Percentiles rank a stretch among this genome's conserved stretches.
Conservation (phyloP, 2,329 filamentous ascomycete species). For the Fusarium sp. region DNA sequence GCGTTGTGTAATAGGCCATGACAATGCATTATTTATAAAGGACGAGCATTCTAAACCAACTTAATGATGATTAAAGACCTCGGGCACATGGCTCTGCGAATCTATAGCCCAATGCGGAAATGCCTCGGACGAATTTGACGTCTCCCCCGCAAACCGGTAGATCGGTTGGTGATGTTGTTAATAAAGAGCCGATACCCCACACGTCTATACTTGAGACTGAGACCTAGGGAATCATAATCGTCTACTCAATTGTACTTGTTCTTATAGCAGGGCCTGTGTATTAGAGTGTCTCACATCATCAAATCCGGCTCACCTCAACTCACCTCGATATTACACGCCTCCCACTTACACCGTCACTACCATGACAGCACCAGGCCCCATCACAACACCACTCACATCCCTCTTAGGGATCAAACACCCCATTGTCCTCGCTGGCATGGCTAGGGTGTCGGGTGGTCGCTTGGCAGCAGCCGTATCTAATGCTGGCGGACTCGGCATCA, state of each 20-base stretch:
- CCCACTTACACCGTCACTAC: conserved; percentile 16
- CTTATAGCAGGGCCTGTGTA: neutral
- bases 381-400: conserved; percentile 82
- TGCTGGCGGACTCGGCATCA: conserved; percentile 86
- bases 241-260: neutral
- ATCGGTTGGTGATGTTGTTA: conserved; percentile 34
- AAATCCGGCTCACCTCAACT: neutral
- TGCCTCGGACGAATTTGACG: conserved; percentile 51
- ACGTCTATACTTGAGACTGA: conserved; percentile 8
- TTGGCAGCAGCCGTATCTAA: conserved; percentile 91
- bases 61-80: neutral
- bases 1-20: neutral
- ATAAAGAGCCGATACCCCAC: conserved; percentile 33
- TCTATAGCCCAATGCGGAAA: conserved; percentile 53
- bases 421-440: conserved; percentile 95
- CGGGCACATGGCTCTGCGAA: conserved; percentile 40
- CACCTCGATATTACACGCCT: neutral
- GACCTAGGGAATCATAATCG: neutral
- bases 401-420: conserved; percentile 90
- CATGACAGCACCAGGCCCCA: conserved; percentile 66
- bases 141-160: conserved; percentile 52
- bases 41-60: neutral
- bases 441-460: conserved; percentile 82
- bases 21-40: conserved; percentile 1
- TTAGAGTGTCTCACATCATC: neutral